Evolutionary conservation across 2,329 filamentous ascomycete genomes (phyloP).

Genomic region (Colletotrichum musae): DNA sequence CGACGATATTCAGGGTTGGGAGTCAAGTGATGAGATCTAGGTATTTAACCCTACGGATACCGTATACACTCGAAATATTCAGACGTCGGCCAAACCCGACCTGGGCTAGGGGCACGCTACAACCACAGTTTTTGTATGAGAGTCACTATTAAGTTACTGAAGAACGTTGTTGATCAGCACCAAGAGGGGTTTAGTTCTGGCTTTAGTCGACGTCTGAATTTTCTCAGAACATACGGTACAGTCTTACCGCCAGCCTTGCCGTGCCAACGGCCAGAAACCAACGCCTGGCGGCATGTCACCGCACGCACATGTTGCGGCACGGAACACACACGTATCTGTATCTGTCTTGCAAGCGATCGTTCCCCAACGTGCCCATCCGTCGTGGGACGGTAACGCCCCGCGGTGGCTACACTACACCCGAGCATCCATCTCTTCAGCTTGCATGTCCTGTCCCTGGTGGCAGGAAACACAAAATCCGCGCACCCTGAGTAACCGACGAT

Average conservation of each 20-base stretch:
- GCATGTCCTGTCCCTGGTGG: neutral
- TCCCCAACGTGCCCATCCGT: constrained; percentile 13
- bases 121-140: too few species aligned
- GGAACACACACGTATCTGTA: constrained; percentile 8
- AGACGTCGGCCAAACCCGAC: too few species aligned
- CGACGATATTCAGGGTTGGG: neutral
- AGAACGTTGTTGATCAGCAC: too few species aligned
- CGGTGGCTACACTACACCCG: constrained; percentile 2
- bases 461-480: constrained; percentile 24
- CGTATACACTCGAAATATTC: too few species aligned
- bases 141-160: too few species aligned
- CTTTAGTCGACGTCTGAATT: too few species aligned
- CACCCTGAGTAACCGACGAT: constrained; percentile 10
- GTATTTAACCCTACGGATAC: neutral
- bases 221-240: too few species aligned
- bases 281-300: constrained; percentile 9
- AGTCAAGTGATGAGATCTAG: neutral
- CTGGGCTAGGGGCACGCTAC: too few species aligned
- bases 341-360: constrained; percentile 17
- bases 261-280: neutral
- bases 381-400: constrained; percentile 13
- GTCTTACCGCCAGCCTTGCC: constrained; percentile 23
- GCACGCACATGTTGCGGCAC: constrained; percentile 2
- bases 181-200: too few species aligned
- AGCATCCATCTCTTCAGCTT: neutral